Conservation (phyloP, 73 alveolate species). For the Paramecium tetraurelia region DNA sequence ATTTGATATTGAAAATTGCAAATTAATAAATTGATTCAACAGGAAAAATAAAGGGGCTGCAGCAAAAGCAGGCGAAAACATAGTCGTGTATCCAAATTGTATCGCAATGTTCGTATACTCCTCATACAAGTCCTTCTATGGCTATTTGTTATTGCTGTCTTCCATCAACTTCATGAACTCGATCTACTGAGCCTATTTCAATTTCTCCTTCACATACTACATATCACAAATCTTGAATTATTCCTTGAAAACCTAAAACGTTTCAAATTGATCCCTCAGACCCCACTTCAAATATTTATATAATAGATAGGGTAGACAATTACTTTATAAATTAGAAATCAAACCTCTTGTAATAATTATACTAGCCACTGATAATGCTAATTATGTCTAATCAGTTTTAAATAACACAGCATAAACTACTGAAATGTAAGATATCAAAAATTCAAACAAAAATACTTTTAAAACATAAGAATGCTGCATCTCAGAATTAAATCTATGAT, state of each 20-base stretch:
- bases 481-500: not conserved
- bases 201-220: not conserved
- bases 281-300: not conserved
- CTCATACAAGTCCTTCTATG: constrained; percentile 12
- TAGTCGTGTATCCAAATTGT: constrained; percentile 22
- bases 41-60: constrained; percentile 34
- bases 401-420: constrained; percentile 14
- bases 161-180: not conserved
- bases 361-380: not conserved
- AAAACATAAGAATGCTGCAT: constrained; percentile 4
- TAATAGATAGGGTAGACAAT: not conserved
- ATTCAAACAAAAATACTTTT: constrained; percentile 29
- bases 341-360: constrained; percentile 37
- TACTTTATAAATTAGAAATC: constrained; percentile 3
- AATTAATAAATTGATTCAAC: not conserved
- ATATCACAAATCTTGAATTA: not conserved
- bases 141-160: not conserved
- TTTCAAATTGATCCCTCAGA: not conserved
- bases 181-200: not conserved
- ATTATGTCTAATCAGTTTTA: not conserved
- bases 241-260: not conserved
- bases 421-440: constrained; percentile 14
- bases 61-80: constrained; percentile 41
- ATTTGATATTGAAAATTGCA: not conserved
- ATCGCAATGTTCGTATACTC: constrained; percentile 15